Conservation (phyloP, 345 rosid genomes). For the Geranium rotundifolium region DNA sequence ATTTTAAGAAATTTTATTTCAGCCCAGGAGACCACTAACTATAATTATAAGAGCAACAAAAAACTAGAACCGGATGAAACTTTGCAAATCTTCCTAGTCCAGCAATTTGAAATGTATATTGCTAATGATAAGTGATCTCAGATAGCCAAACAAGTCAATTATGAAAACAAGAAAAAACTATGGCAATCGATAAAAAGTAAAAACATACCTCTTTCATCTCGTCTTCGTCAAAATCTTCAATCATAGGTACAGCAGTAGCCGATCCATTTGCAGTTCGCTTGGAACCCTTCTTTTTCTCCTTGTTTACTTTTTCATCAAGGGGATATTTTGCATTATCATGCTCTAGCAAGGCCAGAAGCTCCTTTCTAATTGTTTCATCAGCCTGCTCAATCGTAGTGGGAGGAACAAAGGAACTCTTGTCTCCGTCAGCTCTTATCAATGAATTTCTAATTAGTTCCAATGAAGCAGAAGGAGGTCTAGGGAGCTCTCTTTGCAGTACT, state of each 20-base stretch:
- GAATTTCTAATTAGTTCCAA: conserved; percentile 76
- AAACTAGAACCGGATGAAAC: too few species aligned
- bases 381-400: conserved; percentile 81
- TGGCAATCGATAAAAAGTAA: background rate
- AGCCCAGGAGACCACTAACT: too few species aligned
- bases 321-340: conserved; percentile 98
- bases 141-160: background rate
- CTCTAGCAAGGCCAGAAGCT: conserved; percentile 65
- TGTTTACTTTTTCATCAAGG: conserved; percentile 57
- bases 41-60: too few species aligned
- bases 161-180: too few species aligned
- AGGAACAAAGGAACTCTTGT: conserved; percentile 87
- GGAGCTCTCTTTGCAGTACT: conserved; percentile 95
- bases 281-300: conserved; percentile 69
- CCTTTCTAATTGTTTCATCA: conserved; percentile 77
- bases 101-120: too few species aligned
- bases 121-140: background rate
- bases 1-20: too few species aligned
- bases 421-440: conserved; percentile 67
- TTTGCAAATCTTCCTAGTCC: too few species aligned
- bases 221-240: conserved; percentile 77
- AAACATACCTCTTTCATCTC: conserved; percentile 61
- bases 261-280: conserved; percentile 52
- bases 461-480: conserved; percentile 88
- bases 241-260: conserved; percentile 34